Evolutionary conservation across 306 rosid genomes (phyloP).

Genomic region (Prunus padus): DNA sequence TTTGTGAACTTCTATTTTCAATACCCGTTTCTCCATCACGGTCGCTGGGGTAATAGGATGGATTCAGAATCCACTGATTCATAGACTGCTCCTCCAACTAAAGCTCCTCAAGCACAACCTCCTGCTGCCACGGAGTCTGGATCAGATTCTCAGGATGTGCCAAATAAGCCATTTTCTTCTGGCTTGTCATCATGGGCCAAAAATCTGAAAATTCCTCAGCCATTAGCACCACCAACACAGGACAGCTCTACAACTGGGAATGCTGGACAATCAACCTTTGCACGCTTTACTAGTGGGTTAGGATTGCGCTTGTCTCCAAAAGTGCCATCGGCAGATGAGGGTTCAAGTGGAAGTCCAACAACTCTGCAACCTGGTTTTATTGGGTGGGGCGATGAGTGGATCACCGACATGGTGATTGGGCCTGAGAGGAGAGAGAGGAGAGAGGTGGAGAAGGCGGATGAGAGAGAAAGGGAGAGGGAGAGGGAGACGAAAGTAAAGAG

Average conservation of each 20-base stretch:
- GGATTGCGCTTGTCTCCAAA: slow-evolving; percentile 88
- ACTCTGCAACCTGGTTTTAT: slow-evolving; percentile 66
- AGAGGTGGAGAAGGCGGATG: no score
- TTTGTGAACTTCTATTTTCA: slow-evolving; percentile 29
- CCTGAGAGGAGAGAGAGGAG: no score
- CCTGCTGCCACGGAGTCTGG: slow-evolving; percentile 40
- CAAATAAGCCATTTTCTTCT: slow-evolving; percentile 53
- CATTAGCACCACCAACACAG: slow-evolving; percentile 58
- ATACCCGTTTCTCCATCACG: slow-evolving; percentile 24
- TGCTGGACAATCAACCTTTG: slow-evolving; percentile 70
- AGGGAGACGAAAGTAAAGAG: no score
- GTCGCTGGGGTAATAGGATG: slow-evolving; percentile 42
- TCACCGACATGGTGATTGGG: no score
- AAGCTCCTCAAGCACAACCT: slow-evolving; percentile 39
- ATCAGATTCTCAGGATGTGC: slow-evolving; percentile 40
- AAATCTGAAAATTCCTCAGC: slow-evolving; percentile 72
- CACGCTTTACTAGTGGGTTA: slow-evolving; percentile 85
- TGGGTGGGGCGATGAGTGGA: no score
- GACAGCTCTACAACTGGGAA: slow-evolving; percentile 64
- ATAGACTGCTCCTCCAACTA: slow-evolving; percentile 34
- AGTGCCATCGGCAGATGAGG: slow-evolving; percentile 47
- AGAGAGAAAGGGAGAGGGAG: no score
- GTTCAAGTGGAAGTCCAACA: slow-evolving; percentile 45
- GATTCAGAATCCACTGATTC: slow-evolving; percentile 60
- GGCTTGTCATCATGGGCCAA: slow-evolving; percentile 88